Evolutionary conservation across 2,329 filamentous ascomycete genomes (phyloP), one percentile per base, ranked within the genome.

Genomic region (Sarocladiaceae sp.): DNA sequence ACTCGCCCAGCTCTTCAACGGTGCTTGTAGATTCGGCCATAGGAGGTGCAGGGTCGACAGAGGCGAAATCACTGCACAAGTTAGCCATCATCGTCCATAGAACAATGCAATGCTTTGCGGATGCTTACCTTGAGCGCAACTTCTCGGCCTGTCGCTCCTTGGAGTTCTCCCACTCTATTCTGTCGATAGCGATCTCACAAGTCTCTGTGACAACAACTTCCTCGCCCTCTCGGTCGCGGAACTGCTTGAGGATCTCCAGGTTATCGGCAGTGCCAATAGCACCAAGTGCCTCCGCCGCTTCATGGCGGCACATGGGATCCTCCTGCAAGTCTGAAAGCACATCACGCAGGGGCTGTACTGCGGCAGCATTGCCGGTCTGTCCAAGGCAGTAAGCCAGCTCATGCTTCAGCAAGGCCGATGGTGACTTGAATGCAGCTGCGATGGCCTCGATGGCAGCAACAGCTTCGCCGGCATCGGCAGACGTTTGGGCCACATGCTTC

Each of bases 331-430:
- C 82, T 58, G 87, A 80, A 53, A 97, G 76, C 13, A 95, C 90
- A 12, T 77, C 71, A 53, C 85, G 80, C 59, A 99, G 76, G 56
- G 84, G 86, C 10, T 85, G 79, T 10, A 91, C 81, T 0, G 92
- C 88, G 42, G 84, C 84, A 49, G 78, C 70, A 65, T 96, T 90
- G 53, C 84, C 84, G 1, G 89, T 93, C 72, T 99, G 94, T 7
- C 94, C 94, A 2, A 99, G 80, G 66, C 94, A 99, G 74, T 99
- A 99, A 23, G 94, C 94, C 47, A 99, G 79, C 68, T 99, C 94
- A 70, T 99, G 94, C 75, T 97, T 97, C 44, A 97, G 77, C 8
- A 97, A 79, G 3, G 90, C 93, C 4, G 93, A 97, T 0, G 88
- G 85, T 3, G 93, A 96, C 0, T 76, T 63, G 61, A 99, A 94